phyloP scores from a whole-genome alignment of 768 basidiomycete species.

The Coprinopsis cinerea region DNA sequence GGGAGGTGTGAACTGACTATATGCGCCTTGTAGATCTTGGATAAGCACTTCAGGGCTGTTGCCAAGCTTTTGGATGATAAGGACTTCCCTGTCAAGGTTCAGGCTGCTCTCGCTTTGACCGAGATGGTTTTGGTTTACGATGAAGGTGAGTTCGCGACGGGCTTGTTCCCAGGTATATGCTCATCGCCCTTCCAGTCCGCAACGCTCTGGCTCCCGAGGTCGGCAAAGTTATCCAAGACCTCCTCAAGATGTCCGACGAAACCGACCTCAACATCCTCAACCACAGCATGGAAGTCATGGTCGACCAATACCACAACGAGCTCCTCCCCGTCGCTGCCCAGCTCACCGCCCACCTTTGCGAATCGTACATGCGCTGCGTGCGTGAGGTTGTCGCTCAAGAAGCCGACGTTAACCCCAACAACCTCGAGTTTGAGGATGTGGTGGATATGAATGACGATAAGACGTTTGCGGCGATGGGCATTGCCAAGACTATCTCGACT shows the following conservation, averaged over 20 bases:
- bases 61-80: slow-evolving; percentile 67
- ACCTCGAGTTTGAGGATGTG: slow-evolving; percentile 52
- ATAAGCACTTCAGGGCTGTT: slow-evolving; percentile 57
- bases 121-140: slow-evolving; percentile 65
- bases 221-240: slow-evolving; percentile 83
- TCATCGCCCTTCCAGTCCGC: slow-evolving; percentile 42
- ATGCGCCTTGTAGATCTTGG: slow-evolving; percentile 43
- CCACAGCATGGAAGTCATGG: slow-evolving; percentile 79
- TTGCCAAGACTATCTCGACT: slow-evolving; percentile 82
- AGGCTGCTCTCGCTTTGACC: slow-evolving; percentile 74
- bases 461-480: slow-evolving; percentile 81
- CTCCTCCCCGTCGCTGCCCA: slow-evolving; percentile 81
- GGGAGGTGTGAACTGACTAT: not conserved
- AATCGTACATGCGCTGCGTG: slow-evolving; percentile 76
- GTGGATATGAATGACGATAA: slow-evolving; percentile 73
- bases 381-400: slow-evolving; percentile 59
- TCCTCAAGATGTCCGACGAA: slow-evolving; percentile 88
- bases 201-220: slow-evolving; percentile 67
- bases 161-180: slow-evolving; percentile 3
- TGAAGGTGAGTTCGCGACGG: slow-evolving; percentile 39
- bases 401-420: slow-evolving; percentile 30
- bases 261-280: slow-evolving; percentile 85
- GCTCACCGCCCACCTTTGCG: slow-evolving; percentile 74
- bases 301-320: slow-evolving; percentile 79
- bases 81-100: slow-evolving; percentile 79